phyloP scores from a whole-genome alignment of 2,329 filamentous ascomycete genomes.

The Trichoderma atrobrunneum region DNA sequence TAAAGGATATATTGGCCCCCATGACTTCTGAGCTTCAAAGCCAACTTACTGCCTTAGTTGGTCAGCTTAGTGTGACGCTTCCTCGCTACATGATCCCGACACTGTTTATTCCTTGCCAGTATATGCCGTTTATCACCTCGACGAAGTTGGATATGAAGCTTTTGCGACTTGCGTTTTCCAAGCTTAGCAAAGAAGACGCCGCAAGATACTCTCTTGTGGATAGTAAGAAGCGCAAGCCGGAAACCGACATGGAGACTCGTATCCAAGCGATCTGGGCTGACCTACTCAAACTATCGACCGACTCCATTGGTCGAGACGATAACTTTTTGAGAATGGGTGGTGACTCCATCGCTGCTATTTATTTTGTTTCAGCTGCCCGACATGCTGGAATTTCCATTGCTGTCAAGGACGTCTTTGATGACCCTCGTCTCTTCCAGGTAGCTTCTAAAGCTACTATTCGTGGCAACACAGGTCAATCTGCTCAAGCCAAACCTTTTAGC shows the following conservation, averaged over 20 bases:
- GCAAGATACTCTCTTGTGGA: slow-evolving; percentile 27
- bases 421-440: slow-evolving; percentile 7
- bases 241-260: slow-evolving; percentile 26
- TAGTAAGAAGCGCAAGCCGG: slow-evolving; percentile 21
- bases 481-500: neutral
- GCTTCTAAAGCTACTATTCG: slow-evolving; percentile 2
- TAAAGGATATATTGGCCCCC: neutral
- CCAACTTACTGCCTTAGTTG: slow-evolving; percentile 4
- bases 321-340: slow-evolving; percentile 25
- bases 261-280: slow-evolving; percentile 34
- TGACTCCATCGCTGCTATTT: slow-evolving; percentile 25
- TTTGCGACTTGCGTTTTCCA: neutral
- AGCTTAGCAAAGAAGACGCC: slow-evolving; percentile 17
- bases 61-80: slow-evolving; percentile 14
- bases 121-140: slow-evolving; percentile 18
- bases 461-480: neutral
- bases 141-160: slow-evolving; percentile 21
- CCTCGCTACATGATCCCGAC: slow-evolving; percentile 19
- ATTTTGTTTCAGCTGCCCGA: slow-evolving; percentile 21
- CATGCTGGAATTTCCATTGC: slow-evolving; percentile 16
- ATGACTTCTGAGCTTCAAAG: slow-evolving; percentile 10
- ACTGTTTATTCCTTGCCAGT: slow-evolving; percentile 16
- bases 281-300: neutral
- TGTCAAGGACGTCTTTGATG: slow-evolving; percentile 18
- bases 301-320: slow-evolving; percentile 22